Conservation (phyloP, 1,284 basidiomycete species). For the Filobasidium uniguttulatum region DNA sequence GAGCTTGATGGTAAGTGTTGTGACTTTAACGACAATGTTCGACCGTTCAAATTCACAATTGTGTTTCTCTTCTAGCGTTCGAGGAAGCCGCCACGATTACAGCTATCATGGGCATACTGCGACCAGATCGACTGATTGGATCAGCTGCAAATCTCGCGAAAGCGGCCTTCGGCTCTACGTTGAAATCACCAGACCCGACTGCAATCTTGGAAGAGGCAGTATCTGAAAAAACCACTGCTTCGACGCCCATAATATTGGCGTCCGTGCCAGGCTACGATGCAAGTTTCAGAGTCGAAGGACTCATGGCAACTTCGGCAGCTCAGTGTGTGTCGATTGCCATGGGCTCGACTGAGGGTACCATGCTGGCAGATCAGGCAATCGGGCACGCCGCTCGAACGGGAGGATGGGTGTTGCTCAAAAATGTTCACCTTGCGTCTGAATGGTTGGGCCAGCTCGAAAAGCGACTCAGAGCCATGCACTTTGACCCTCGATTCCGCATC, state of each 20-base stretch:
- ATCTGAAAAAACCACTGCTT: slow-evolving; percentile 57
- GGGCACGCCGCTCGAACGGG: slow-evolving; percentile 77
- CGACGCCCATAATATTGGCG: slow-evolving; percentile 73
- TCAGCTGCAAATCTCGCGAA: slow-evolving; percentile 25
- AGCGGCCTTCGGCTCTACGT: slow-evolving; percentile 22
- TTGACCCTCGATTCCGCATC: slow-evolving; percentile 60
- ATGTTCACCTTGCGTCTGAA: slow-evolving; percentile 82
- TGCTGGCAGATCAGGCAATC: slow-evolving; percentile 85
- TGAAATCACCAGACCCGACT: background rate
- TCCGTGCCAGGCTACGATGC: slow-evolving; percentile 96
- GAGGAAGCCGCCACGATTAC: slow-evolving; percentile 1
- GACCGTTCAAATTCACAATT: background rate
- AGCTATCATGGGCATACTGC: slow-evolving; percentile 18
- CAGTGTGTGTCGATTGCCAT: slow-evolving; percentile 81
- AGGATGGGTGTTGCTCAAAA: slow-evolving; percentile 87
- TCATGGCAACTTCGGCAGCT: slow-evolving; percentile 59
- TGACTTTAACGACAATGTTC: background rate
- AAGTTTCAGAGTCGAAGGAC: slow-evolving; percentile 81
- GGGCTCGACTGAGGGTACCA: slow-evolving; percentile 97
- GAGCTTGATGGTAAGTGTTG: background rate
- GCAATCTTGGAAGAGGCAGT: slow-evolving; percentile 53
- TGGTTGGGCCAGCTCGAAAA: slow-evolving; percentile 94
- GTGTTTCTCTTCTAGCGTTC: slow-evolving; percentile 42
- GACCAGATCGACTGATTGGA: slow-evolving; percentile 28
- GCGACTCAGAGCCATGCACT: slow-evolving; percentile 79